A percentile compares a stretch with the other conserved stretches of the same genome.
Evolutionary conservation across 805 yeast genomes (phyloP).

Genomic region (Myxozyma kluyveri): DNA sequence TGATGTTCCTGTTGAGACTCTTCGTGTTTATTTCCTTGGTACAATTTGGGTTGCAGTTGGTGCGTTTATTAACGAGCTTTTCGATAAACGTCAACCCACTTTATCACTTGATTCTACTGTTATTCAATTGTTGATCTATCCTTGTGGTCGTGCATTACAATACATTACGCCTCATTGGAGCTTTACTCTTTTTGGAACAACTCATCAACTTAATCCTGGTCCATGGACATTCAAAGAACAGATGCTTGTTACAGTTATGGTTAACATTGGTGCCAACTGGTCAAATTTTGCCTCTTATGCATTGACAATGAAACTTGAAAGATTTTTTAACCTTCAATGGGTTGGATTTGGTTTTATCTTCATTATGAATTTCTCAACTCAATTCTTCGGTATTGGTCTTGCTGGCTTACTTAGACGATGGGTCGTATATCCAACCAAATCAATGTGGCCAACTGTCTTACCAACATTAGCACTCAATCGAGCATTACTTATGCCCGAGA

Average conservation of each 20-base stretch:
- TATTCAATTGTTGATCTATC: constrained; percentile 64
- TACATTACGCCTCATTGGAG: constrained; percentile 17
- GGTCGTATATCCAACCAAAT: constrained; percentile 59
- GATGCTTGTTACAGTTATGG: constrained; percentile 53
- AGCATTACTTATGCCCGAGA: constrained; percentile 17
- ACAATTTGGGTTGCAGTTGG: constrained; percentile 55
- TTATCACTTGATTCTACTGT: constrained; percentile 57
- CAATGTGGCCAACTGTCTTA: constrained; percentile 69
- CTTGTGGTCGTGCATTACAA: constrained; percentile 47
- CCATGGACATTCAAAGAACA: constrained; percentile 65
- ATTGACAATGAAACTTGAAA: constrained; percentile 43
- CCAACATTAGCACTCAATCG: constrained; percentile 56
- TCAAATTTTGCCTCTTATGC: constrained; percentile 17
- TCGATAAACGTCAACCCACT: constrained; percentile 57
- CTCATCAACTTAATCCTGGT: constrained; percentile 54
- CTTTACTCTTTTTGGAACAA: constrained; percentile 36
- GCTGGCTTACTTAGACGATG: constrained; percentile 62
- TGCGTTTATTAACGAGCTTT: constrained; percentile 57
- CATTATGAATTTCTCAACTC: constrained; percentile 53
- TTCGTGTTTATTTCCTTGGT: constrained; percentile 43
- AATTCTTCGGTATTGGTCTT: constrained; percentile 51
- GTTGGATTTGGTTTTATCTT: constrained; percentile 52
- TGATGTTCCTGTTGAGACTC: constrained; percentile 11
- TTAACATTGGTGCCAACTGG: constrained; percentile 16
- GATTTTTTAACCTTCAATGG: constrained; percentile 36